Evolutionary conservation across 805 yeast species (phyloP).

Genomic region (Saturnispora gosingensis): DNA sequence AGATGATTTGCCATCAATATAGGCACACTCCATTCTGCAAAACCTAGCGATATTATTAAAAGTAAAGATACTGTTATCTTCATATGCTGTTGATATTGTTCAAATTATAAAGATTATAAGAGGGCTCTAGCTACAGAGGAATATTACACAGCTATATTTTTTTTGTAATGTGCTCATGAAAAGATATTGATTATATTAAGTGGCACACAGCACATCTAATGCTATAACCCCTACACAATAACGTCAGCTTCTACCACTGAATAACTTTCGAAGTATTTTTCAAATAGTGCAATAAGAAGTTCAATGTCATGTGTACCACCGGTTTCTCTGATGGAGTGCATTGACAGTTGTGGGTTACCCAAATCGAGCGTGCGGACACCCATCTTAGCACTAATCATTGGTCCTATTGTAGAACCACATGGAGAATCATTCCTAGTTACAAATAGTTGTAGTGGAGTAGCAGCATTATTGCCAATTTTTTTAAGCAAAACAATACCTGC

Average conservation of each 20-base stretch:
- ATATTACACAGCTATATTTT: background rate
- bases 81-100: background rate
- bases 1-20: conserved; percentile 3
- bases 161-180: background rate
- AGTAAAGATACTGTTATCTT: background rate
- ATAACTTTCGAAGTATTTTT: conserved; percentile 46
- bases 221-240: conserved; percentile 22
- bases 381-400: conserved; percentile 76
- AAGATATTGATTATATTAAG: too few species aligned
- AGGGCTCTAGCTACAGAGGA: background rate
- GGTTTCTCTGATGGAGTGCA: conserved; percentile 92
- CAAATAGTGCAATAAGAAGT: conserved; percentile 51
- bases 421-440: conserved; percentile 92
- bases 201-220: too few species aligned
- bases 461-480: conserved; percentile 53
- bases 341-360: conserved; percentile 86
- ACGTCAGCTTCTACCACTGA: conserved; percentile 33
- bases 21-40: conserved; percentile 5
- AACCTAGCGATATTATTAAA: background rate
- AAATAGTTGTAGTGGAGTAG: conserved; percentile 82
- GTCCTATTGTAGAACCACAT: conserved; percentile 96
- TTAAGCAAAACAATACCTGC: conserved; percentile 77
- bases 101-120: background rate
- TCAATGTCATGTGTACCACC: conserved; percentile 73
- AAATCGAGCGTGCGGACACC: conserved; percentile 84